phyloP scores from a whole-genome alignment of 2,329 filamentous ascomycete genomes.

The Colletotrichum paranaense region DNA sequence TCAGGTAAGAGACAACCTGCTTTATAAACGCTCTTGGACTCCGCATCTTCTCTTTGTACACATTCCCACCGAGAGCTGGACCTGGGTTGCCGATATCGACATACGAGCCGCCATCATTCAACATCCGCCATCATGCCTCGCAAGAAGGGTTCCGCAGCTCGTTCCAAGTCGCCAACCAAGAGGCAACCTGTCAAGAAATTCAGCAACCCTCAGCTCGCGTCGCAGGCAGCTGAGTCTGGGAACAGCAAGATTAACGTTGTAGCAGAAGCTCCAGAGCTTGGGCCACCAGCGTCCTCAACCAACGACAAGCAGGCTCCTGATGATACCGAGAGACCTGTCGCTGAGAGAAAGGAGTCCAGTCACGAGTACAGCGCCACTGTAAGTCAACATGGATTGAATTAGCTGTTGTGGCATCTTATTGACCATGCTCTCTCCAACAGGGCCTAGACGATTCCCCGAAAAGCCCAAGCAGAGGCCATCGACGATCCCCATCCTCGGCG shows the following conservation, averaged over 20 bases:
- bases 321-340: neutral
- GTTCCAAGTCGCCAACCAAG: constrained; percentile 25
- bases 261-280: constrained; percentile 35
- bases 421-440: neutral
- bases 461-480: constrained; percentile 4
- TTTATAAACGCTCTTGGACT: constrained; percentile 13
- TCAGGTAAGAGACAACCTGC: constrained; percentile 26
- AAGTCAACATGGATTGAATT: neutral
- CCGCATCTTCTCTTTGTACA: neutral
- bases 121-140: constrained; percentile 27
- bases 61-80: neutral
- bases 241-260: constrained; percentile 31
- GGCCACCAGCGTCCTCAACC: constrained; percentile 8
- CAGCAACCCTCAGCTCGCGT: constrained; percentile 30
- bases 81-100: neutral
- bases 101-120: neutral
- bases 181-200: constrained; percentile 18
- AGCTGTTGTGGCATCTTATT: neutral
- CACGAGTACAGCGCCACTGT: constrained; percentile 20
- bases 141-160: constrained; percentile 27
- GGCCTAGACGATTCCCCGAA: constrained; percentile 23
- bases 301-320: neutral
- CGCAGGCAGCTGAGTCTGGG: constrained; percentile 19
- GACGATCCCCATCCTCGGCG: constrained; percentile 10
- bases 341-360: constrained; percentile 29